phyloP scores from a whole-genome alignment of 2,329 filamentous ascomycete genomes.

The Scedosporium dehoogii region DNA sequence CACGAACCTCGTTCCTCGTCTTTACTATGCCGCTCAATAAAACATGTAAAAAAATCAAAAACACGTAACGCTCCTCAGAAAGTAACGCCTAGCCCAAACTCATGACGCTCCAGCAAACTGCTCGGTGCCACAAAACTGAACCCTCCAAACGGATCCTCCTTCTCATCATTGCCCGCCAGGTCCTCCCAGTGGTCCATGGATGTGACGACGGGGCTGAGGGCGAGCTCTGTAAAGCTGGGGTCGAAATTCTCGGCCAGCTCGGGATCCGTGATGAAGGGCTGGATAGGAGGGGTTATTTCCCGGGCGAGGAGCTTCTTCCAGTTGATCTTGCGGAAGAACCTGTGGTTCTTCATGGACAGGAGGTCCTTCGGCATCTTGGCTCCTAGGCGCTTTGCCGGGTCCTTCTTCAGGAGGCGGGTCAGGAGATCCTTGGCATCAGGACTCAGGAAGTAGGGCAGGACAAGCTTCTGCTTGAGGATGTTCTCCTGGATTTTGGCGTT shows the following conservation, averaged over 20 bases:
- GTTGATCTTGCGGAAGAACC: constrained; percentile 95
- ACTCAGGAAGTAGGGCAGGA: constrained; percentile 81
- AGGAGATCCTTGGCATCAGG: constrained; percentile 91
- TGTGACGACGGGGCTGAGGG: constrained; percentile 62
- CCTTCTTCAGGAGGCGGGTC: constrained; percentile 80
- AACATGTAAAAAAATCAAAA: background rate
- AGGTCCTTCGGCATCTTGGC: constrained; percentile 84
- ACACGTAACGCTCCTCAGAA: constrained; percentile 4
- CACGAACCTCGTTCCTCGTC: background rate
- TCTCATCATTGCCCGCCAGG: constrained; percentile 23
- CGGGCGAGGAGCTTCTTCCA: constrained; percentile 79
- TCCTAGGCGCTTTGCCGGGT: constrained; percentile 82
- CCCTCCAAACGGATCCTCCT: constrained; percentile 51
- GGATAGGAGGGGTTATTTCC: constrained; percentile 80
- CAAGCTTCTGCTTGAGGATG: constrained; percentile 86
- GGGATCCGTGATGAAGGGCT: constrained; percentile 88
- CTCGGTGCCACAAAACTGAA: constrained; percentile 54
- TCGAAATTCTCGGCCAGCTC: constrained; percentile 95
- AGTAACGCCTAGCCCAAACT: constrained; percentile 28
- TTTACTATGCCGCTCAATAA: background rate
- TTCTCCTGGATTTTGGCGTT: constrained; percentile 93
- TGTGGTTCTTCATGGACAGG: constrained; percentile 74
- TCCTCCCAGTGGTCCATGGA: constrained; percentile 30
- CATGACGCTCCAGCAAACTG: constrained; percentile 37
- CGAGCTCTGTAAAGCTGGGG: constrained; percentile 78